A percentile compares a stretch with the other conserved stretches of the same genome.
These are phyloP conservation scores for Dipodascus albidus DNA, from an alignment of 805 yeast genomes.

Conservation along the genomic window DNA sequence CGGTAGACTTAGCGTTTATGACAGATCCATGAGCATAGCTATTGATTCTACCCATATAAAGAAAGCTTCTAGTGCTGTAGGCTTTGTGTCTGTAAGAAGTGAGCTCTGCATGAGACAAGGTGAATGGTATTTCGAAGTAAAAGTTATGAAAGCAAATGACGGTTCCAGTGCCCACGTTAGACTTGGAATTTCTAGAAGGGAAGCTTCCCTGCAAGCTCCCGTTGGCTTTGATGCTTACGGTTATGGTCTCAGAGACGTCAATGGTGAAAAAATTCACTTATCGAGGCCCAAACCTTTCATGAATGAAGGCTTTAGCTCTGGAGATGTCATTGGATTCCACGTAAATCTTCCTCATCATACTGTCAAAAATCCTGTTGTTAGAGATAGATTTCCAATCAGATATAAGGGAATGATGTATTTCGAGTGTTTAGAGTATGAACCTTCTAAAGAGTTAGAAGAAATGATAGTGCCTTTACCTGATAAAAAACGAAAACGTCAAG, in stretches of 20 bases:
- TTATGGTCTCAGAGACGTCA: constrained; percentile 74
- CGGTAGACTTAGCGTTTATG: constrained; percentile 52
- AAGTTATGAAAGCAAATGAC: constrained; percentile 34
- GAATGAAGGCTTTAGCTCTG: constrained; percentile 46
- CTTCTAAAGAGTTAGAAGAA: constrained; percentile 62
- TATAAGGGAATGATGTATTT: constrained; percentile 67
- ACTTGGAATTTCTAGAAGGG: constrained; percentile 73
- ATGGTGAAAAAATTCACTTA: constrained; percentile 64
- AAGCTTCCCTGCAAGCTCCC: constrained; percentile 86
- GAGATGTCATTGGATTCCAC: constrained; percentile 76
- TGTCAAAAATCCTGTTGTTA: constrained; percentile 33
- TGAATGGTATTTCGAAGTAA: constrained; percentile 65
- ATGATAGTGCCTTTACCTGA: constrained; percentile 33
- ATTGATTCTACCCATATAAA: constrained; percentile 26
- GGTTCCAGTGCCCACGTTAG: constrained; percentile 48
- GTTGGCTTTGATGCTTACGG: constrained; percentile 94
- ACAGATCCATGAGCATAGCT: constrained; percentile 48
- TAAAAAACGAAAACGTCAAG: constrained; percentile 5
- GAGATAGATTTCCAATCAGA: constrained; percentile 83
- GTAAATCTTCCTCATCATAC: constrained; percentile 48
- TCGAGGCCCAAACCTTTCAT: constrained; percentile 54
- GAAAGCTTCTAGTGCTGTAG: constrained; percentile 46
- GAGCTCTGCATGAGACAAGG: constrained; percentile 75
- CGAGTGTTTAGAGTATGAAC: constrained; percentile 74
- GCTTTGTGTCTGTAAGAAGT: constrained; percentile 73